phyloP scores from a whole-genome alignment of 768 basidiomycete species.

The Auricularia sp. region DNA sequence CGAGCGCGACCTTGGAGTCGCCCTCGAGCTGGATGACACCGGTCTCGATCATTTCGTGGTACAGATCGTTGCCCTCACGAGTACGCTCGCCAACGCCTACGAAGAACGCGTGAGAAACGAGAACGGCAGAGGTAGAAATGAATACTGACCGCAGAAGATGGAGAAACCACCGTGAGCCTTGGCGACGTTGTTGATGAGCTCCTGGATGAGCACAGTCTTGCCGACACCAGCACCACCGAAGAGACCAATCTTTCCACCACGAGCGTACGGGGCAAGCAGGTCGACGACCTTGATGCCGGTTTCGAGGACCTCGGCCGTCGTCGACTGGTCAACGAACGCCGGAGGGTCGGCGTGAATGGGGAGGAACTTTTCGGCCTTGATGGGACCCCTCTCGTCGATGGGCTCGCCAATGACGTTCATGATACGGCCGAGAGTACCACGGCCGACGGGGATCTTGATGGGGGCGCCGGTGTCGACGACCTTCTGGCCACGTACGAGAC shows the following conservation, averaged over 20 bases:
- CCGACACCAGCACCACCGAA: slow-evolving; percentile 99
- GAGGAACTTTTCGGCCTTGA: slow-evolving; percentile 83
- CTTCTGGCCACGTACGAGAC: slow-evolving; percentile 97
- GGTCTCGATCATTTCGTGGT: slow-evolving; percentile 99
- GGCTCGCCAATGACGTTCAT: slow-evolving; percentile 99
- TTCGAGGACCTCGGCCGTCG: slow-evolving; percentile 96
- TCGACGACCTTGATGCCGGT: slow-evolving; percentile 99
- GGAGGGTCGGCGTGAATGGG: slow-evolving; percentile 98
- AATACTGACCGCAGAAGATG: slow-evolving; percentile 80
- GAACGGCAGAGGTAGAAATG: neutral
- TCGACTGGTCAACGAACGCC: slow-evolving; percentile 95
- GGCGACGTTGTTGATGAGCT: slow-evolving; percentile 99
- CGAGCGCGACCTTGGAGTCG: slow-evolving; percentile 99
- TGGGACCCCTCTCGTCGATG: slow-evolving; percentile 98
- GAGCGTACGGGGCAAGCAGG: slow-evolving; percentile 97
- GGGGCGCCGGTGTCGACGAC: slow-evolving; percentile 95
- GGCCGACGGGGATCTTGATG: slow-evolving; percentile 94
- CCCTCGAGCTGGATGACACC: slow-evolving; percentile 99
- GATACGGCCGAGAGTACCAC: slow-evolving; percentile 91
- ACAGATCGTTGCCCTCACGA: slow-evolving; percentile 99
- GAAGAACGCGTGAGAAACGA: slow-evolving; percentile 6
- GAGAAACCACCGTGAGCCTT: slow-evolving; percentile 99
- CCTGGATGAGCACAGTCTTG: slow-evolving; percentile 99
- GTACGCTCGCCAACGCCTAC: slow-evolving; percentile 98
- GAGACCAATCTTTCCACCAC: slow-evolving; percentile 99